Conservation (phyloP, 768 basidiomycete genomes). For the Tylopilus plumbeoviolaceoides region DNA sequence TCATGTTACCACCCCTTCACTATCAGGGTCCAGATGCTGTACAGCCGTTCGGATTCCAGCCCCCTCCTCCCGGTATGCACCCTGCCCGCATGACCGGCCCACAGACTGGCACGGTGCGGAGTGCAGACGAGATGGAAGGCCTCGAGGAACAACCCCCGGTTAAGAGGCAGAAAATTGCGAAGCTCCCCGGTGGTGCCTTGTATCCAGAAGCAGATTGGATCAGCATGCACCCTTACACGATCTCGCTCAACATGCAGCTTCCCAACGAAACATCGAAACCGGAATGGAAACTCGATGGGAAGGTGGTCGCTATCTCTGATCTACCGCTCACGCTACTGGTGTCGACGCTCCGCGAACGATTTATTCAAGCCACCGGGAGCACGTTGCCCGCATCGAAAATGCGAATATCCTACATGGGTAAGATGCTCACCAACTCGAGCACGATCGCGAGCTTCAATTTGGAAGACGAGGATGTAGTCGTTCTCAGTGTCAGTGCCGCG, state of each 20-base stretch:
- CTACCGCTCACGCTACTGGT: slow-evolving; percentile 81
- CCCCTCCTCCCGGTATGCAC: slow-evolving; percentile 65
- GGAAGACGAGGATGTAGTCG: slow-evolving; percentile 84
- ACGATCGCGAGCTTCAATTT: slow-evolving; percentile 86
- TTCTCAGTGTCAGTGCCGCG: slow-evolving; percentile 69
- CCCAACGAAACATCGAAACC: slow-evolving; percentile 79
- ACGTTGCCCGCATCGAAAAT: slow-evolving; percentile 78
- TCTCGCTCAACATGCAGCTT: slow-evolving; percentile 80
- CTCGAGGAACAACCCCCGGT: slow-evolving; percentile 70
- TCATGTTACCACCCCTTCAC: slow-evolving; percentile 82
- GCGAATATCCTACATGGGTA: slow-evolving; percentile 71
- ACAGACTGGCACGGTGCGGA: slow-evolving; percentile 69
- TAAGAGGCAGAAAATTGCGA: slow-evolving; percentile 84
- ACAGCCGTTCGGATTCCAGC: slow-evolving; percentile 78
- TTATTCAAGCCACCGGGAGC: slow-evolving; percentile 73
- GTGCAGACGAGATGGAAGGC: slow-evolving; percentile 80
- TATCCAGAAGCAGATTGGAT: slow-evolving; percentile 93
- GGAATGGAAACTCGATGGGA: slow-evolving; percentile 91
- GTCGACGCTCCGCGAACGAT: slow-evolving; percentile 86
- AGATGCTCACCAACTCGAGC: slow-evolving; percentile 83
- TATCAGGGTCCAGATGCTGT: slow-evolving; percentile 75
- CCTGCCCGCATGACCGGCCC: slow-evolving; percentile 60
- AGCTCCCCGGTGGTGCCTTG: slow-evolving; percentile 75
- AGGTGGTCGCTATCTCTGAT: slow-evolving; percentile 71
- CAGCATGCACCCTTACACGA: slow-evolving; percentile 85